A percentile compares a stretch with the other conserved stretches of the same genome.
Conservation (phyloP, 2,329 filamentous ascomycete species). For the Sarocladium brachiariae region DNA sequence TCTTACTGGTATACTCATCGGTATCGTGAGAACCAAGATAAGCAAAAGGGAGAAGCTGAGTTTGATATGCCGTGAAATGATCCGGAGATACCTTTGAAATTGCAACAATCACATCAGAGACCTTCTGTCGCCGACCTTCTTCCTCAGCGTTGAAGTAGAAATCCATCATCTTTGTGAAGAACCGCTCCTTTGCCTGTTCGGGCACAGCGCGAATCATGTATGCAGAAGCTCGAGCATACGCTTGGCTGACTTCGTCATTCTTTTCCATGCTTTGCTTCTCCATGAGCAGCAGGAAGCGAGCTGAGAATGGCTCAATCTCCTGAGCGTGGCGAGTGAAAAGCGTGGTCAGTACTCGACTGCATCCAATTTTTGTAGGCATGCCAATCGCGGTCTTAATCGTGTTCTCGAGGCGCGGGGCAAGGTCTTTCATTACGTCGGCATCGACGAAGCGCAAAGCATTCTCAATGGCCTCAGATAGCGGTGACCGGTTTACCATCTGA, state of each 20-base stretch:
- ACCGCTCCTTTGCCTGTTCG: constrained; percentile 41
- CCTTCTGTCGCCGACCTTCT: constrained; percentile 63
- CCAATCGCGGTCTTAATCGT: constrained; percentile 83
- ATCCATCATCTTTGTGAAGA: constrained; percentile 49
- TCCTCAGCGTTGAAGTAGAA: constrained; percentile 81
- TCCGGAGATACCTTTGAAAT: constrained; percentile 85
- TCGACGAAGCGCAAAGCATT: constrained; percentile 81
- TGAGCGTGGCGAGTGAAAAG: constrained; percentile 73
- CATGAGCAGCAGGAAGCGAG: constrained; percentile 68
- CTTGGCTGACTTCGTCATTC: constrained; percentile 87
- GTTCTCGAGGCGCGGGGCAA: constrained; percentile 66
- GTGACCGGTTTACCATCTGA: constrained; percentile 73
- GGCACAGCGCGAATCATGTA: constrained; percentile 65
- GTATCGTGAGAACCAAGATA: constrained; percentile 84
- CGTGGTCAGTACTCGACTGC: constrained; percentile 75
- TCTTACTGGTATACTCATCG: constrained; percentile 69
- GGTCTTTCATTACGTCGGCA: constrained; percentile 64
- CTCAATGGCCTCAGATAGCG: constrained; percentile 88
- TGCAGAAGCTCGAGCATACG: constrained; percentile 79
- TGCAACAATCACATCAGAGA: constrained; percentile 76
- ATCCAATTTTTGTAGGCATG: constrained; percentile 89
- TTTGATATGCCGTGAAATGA: constrained; percentile 71
- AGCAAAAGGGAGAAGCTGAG: constrained; percentile 73
- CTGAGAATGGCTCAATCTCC: constrained; percentile 68
- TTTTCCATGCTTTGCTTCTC: constrained; percentile 80